A percentile compares a stretch with the other conserved stretches of the same genome.
These are phyloP conservation scores for Cicer bijugum DNA, from an alignment of 306 rosid species.

Conservation along the genomic window DNA sequence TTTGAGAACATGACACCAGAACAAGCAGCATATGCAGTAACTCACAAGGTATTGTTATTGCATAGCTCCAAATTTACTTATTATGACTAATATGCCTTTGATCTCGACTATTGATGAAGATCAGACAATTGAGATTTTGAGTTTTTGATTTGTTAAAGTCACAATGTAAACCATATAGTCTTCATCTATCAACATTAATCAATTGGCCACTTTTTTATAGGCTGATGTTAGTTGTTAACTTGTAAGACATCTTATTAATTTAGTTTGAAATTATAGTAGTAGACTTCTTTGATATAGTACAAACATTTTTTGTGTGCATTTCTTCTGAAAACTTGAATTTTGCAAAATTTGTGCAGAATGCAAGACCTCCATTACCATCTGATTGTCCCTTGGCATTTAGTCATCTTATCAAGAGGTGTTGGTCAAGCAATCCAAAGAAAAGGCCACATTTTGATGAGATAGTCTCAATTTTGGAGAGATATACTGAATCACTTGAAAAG, in stretches of 20 bases:
- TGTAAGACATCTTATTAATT: too few species aligned
- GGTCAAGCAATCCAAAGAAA: conserved; percentile 84
- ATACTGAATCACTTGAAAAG: conserved; percentile 63
- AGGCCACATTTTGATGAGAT: conserved; percentile 85
- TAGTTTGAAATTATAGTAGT: too few species aligned
- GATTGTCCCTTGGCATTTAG: conserved; percentile 77
- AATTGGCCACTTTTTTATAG: too few species aligned
- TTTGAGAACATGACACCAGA: conserved; percentile 98
- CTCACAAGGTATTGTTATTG: conserved; percentile 72
- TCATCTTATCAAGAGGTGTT: conserved; percentile 74
- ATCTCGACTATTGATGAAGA: too few species aligned
- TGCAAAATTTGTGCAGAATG: conserved; percentile 68
- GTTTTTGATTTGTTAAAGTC: too few species aligned
- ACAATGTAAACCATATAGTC: too few species aligned
- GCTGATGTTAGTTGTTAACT: too few species aligned
- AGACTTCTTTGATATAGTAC: too few species aligned
- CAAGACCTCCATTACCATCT: conserved; percentile 83
- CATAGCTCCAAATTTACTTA: conserved; percentile 15
- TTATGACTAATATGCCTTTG: too few species aligned
- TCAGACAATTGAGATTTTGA: too few species aligned
- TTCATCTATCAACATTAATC: too few species aligned
- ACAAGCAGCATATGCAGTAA: conserved; percentile 96
- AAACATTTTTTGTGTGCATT: not conserved
- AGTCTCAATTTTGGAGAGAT: conserved; percentile 66
- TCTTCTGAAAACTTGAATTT: not conserved